Base-by-base conservation (phyloP, 495 filamentous ascomycete genomes). In the Penicillium argentinense region DNA sequence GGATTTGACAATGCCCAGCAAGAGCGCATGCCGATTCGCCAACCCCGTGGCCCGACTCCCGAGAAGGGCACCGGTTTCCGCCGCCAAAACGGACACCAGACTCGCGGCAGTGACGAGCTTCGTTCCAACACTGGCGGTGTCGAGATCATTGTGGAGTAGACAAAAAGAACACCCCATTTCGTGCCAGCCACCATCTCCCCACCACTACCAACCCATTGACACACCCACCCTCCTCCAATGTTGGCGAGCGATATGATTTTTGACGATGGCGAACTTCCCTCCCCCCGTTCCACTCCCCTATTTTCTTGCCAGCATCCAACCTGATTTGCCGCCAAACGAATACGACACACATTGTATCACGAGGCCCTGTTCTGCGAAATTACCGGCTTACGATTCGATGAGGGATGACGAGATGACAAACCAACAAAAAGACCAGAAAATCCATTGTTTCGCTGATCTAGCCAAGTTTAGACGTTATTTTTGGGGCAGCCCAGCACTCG, bases 41-140 rank as follows among this genome's bases (percentile, higher is more conserved):
- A 95, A 66, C 89, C 91, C 38, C 82, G 86, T 56, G 89, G 88
- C 27, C 89, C 91, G 23, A 72, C 79, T 36, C 76, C 76, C 28
- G 91, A 95, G 51, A 90, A 91, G 70, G 82, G 80, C 33, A 68
- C 82, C 45, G 89, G 88, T 12, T 95, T 95, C 59, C 75, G 77
- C 53, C 81, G 88, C 49, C 79, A 84, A 53, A 91, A 89, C 64
- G 90, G 90, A 51, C 91, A 96, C 66, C 80, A 83, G 59, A 76
- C 83, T 39, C 82, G 87, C 41, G 83, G 88, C 47, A 93, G 89
- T 68, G 91, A 91, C 76, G 85, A 88, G 59, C 70, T 87, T 37
- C 77, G 76, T 45, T 71, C 74, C 45, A 78, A 73, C 51, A 79
- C 75, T n/a, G n/a, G n/a, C 39, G 75, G 76, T 28, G 79, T 76